Evolutionary conservation across 2,329 filamentous ascomycete genomes (phyloP).

Genomic region (Helotiales sp.): DNA sequence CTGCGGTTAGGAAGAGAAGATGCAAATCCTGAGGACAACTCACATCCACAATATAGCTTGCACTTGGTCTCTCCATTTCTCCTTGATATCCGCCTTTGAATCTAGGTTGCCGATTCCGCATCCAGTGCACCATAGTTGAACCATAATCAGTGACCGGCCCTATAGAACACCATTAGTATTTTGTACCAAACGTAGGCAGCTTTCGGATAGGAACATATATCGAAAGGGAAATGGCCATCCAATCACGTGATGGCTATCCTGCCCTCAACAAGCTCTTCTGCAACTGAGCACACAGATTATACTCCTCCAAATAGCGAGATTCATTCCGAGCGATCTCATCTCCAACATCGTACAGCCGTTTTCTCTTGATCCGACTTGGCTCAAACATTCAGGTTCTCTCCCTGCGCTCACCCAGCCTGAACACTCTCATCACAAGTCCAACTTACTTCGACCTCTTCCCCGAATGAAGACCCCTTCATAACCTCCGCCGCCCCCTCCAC

Average conservation of each 20-base stretch:
- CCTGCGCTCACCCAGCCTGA: background rate
- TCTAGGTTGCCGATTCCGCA: constrained; percentile 78
- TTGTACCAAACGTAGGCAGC: background rate
- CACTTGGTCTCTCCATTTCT: constrained; percentile 82
- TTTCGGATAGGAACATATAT: background rate
- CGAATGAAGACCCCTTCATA: constrained; percentile 36
- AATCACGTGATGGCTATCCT: background rate
- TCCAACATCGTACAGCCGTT: background rate
- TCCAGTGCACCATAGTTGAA: constrained; percentile 88
- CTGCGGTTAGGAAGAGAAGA: background rate
- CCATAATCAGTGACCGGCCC: constrained; percentile 94
- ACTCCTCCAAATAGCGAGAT: background rate
- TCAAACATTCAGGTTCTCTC: background rate
- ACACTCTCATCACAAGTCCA: background rate
- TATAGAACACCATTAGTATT: constrained; percentile 46
- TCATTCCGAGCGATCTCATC: background rate
- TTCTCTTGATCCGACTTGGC: background rate
- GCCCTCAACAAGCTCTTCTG: background rate
- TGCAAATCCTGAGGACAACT: constrained; percentile 43
- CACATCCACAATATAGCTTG: constrained; percentile 90
- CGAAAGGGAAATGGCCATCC: background rate
- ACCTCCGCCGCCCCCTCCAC: constrained; percentile 29
- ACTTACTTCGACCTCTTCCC: constrained; percentile 44
- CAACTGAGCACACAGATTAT: background rate
- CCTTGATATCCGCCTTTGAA: constrained; percentile 74